Base-by-base conservation (phyloP, 2,329 filamentous ascomycete species). In the Pseudogymnoascus verrucosus region DNA sequence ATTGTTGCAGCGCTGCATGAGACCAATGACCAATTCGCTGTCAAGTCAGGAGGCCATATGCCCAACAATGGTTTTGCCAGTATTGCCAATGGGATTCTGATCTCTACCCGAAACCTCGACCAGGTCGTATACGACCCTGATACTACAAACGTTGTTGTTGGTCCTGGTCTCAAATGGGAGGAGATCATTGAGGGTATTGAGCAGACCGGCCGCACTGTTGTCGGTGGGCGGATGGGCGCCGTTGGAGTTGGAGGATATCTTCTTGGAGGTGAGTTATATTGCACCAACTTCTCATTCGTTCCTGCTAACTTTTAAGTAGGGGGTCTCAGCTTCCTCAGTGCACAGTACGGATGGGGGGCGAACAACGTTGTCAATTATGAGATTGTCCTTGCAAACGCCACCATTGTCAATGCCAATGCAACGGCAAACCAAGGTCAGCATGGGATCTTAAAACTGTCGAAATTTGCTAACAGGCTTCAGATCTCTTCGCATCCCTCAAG, bases 1-100 rank as follows among this genome's bases (percentile, higher is more conserved):
- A 77, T 83, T n/a, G 76, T 87, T 57, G 77, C 76, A 26, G 75
- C 80, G 31, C 76, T 86, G 11, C 76, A 75, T 6, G 71, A 77
- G 36, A 77, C 77, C 44, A 34, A 34, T 8, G 51, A 57, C 51
- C 51, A 57, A 19, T 57, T 57, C 5, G 84, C 82, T 19, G 77
- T 84, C 72, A 78, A 82, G 69, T 77, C 78, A 8, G 81, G 80
- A 3, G 78, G 78, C 0, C 78, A 79, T 67, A 77, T 77, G 64
- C 77, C 76, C 1, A 80, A 79, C 65, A 76, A 77, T 65, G 76
- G 77, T 34, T 80, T 78, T 64, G 75, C 77, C 4, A 79, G 76
- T 67, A 76, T 73, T 77, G n/a, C 79, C 79, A 0, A 71, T 80
- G 2, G 69, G 82, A 34, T 74, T 79, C 39, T 74, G 74, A 57